A percentile compares a stretch with the other conserved stretches of the same genome.
These are phyloP conservation scores for Sonneratia caseolaris DNA, from an alignment of 345 rosid genomes.

Conservation along the genomic window DNA sequence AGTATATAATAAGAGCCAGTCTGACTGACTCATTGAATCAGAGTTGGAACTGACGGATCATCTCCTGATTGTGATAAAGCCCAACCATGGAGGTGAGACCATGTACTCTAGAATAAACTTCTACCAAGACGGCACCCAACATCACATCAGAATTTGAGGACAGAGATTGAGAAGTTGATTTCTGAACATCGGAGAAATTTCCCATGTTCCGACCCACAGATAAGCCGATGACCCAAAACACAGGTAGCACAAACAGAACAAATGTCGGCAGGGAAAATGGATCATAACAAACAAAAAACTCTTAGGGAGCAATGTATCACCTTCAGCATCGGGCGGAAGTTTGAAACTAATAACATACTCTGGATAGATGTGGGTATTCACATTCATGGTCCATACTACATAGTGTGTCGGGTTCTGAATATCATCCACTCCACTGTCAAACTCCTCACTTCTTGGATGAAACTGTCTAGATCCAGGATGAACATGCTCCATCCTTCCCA, in stretches of 20 bases:
- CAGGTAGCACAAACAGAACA: constrained; percentile 4
- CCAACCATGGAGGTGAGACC: constrained; percentile 25
- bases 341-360: constrained; percentile 47
- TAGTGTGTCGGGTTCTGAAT: constrained; percentile 30
- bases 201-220: constrained; percentile 17
- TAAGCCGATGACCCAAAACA: constrained; percentile 2
- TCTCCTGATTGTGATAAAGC: constrained; percentile 21
- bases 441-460: constrained; percentile 35
- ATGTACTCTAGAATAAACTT: constrained; percentile 18
- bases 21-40: constrained; percentile 38
- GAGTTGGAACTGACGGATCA: constrained; percentile 27
- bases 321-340: constrained; percentile 20
- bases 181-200: constrained; percentile 18
- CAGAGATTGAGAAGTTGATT: constrained; percentile 15
- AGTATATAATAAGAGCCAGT: constrained; percentile 10
- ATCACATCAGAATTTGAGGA: constrained; percentile 12
- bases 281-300: constrained; percentile 1
- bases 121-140: constrained; percentile 16
- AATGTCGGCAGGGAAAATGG: constrained; percentile 4
- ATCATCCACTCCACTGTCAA: constrained; percentile 52
- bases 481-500: constrained; percentile 40
- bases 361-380: constrained; percentile 44
- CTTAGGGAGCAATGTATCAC: constrained; percentile 24
- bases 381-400: constrained; percentile 38
- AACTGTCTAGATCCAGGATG: constrained; percentile 23